Evolutionary conservation across 108 stramenopile genomes (phyloP).

Genomic region (Nitzschia sp.): DNA sequence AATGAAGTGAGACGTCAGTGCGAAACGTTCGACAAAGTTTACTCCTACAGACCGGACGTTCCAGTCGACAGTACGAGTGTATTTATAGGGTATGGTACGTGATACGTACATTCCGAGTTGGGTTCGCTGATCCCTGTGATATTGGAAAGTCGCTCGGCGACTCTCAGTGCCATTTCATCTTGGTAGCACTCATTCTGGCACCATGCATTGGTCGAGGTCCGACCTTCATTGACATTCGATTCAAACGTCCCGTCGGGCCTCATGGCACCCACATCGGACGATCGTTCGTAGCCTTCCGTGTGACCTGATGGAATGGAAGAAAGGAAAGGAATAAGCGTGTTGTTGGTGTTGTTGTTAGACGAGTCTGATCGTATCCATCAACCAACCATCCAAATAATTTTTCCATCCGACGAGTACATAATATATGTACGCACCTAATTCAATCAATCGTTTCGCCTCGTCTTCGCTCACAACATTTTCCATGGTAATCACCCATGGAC

Average conservation of each 20-base stretch:
- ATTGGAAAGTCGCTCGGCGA: slow-evolving; percentile 54
- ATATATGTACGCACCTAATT: slow-evolving; percentile 51
- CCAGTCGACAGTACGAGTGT: background rate
- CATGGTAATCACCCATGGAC: slow-evolving; percentile 87
- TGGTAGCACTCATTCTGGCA: slow-evolving; percentile 56
- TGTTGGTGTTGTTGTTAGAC: too few species aligned
- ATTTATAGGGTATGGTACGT: slow-evolving; percentile 28
- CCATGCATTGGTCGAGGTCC: slow-evolving; percentile 79
- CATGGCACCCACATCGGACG: slow-evolving; percentile 69
- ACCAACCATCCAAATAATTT: too few species aligned
- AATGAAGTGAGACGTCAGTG: background rate
- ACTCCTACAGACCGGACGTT: too few species aligned
- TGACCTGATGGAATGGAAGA: background rate
- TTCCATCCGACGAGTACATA: too few species aligned
- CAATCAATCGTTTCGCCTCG: slow-evolving; percentile 73
- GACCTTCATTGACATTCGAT: slow-evolving; percentile 34
- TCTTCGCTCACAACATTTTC: slow-evolving; percentile 80
- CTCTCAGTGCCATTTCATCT: slow-evolving; percentile 35
- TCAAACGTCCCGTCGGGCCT: slow-evolving; percentile 71
- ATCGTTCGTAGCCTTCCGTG: slow-evolving; percentile 70
- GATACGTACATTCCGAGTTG: slow-evolving; percentile 71
- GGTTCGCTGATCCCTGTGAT: slow-evolving; percentile 36
- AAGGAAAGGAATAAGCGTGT: background rate
- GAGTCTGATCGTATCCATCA: too few species aligned
- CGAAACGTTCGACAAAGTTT: too few species aligned